Base-by-base conservation (phyloP, 148 eudicot species). In the Cornus kousa region DNA sequence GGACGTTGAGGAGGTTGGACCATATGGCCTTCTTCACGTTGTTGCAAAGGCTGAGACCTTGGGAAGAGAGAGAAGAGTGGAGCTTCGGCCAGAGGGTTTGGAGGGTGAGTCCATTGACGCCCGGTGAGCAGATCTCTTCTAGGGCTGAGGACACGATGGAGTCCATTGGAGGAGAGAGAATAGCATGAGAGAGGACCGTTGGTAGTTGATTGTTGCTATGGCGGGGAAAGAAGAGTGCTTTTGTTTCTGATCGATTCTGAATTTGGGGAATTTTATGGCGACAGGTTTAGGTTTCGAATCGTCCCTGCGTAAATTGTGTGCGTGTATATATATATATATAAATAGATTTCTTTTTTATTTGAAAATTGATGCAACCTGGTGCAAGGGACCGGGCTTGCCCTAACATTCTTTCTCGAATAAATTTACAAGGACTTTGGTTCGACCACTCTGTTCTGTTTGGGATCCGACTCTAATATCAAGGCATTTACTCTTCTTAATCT, bases 21-120 rank as follows among this genome's bases (percentile, higher is more conserved):
- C 92, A 87, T 23, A 94, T 72, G 65, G 95, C 93, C 60, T 81
- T 85, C 78, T 96, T 96, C 20, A 95, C 88, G 77, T 80, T 67
- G 70, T 83, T 62, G 82, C 90, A 86, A 68, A 86, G 89, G 2
- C 72, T 75, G 78, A 94, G 90, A 46, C 90, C 90, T 2, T 82
- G 75, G 37, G 91, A 73, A 72, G 92, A 74, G 81, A 94, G 82
- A 50, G 85, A 22, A 22, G 82, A 7, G 60, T 39, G 73, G 74
- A 94, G 92, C 37, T 86, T 90, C 7, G 87, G 84, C 90, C 89
- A 94, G 7, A 94, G 89, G 72, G 70, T 48, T 20, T 80, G 68
- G 83, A 94, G 87, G 14, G 77, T n/a, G 73, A 94, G 76, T 2
- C 98, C 98, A 39, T 73, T 72, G 46, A 68, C 76, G 72, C 94